Conservation (phyloP, 148 eudicot species). For the Dianthus caryophyllus region DNA sequence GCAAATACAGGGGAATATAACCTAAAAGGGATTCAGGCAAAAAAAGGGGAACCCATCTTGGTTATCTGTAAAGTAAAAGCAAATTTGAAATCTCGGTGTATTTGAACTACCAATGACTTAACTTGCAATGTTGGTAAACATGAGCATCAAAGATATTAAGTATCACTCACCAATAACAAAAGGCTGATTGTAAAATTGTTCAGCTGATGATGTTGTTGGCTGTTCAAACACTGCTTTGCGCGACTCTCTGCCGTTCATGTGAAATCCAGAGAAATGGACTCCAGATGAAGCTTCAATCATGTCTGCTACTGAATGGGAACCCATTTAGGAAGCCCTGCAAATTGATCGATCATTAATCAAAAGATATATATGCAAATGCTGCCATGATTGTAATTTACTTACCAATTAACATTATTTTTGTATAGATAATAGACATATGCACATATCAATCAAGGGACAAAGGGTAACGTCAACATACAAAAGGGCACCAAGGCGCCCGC, state of each 20-base stretch:
- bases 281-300: constrained; percentile 79
- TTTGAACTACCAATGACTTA: neutral
- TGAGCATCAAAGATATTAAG: constrained; percentile 6
- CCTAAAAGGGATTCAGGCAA: neutral
- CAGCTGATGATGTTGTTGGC: constrained; percentile 59
- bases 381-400: neutral
- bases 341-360: neutral
- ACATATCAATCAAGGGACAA: too few species aligned
- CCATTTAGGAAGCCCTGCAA: constrained; percentile 45
- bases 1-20: neutral
- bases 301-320: constrained; percentile 68
- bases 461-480: too few species aligned
- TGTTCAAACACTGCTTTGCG: constrained; percentile 48
- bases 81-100: neutral
- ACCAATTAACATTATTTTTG: neutral
- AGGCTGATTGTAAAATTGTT: constrained; percentile 65
- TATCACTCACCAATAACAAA: constrained; percentile 75
- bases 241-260: constrained; percentile 49
- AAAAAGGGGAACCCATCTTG: neutral
- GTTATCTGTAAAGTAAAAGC: neutral
- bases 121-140: neutral
- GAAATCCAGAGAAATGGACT: constrained; percentile 95
- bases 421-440: too few species aligned
- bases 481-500: too few species aligned
- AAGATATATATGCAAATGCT: neutral